These are phyloP conservation scores for Glycine soja DNA, from an alignment of 306 rosid species.

Conservation along the genomic window DNA sequence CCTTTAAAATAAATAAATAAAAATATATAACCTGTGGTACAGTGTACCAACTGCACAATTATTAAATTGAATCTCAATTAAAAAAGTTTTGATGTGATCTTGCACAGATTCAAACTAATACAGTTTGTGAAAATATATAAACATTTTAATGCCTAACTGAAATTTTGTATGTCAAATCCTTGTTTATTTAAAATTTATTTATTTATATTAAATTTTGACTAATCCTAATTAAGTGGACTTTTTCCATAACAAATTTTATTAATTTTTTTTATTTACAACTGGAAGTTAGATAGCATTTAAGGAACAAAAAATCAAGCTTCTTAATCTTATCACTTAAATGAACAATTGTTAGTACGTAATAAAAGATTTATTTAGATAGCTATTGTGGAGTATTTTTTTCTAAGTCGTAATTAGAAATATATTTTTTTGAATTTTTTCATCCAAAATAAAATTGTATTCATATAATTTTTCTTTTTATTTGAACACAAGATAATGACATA, in stretches of 20 bases:
- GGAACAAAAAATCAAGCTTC: background rate
- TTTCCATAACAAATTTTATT: background rate
- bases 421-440: too few relatives aligned
- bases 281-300: background rate
- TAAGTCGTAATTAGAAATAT: too few relatives aligned
- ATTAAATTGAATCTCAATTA: slow-evolving; percentile 4
- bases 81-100: background rate
- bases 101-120: background rate
- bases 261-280: background rate
- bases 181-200: background rate
- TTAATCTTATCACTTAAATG: background rate
- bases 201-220: background rate
- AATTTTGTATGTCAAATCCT: background rate
- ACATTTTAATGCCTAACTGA: background rate
- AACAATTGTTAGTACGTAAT: too few relatives aligned
- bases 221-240: background rate
- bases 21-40: background rate
- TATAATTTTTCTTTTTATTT: too few relatives aligned
- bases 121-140: background rate
- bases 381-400: too few relatives aligned
- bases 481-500: too few relatives aligned
- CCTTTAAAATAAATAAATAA: background rate
- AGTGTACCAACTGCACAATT: background rate
- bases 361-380: too few relatives aligned
- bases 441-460: too few relatives aligned